Evolutionary conservation across 106 monocot species (phyloP).

Genomic region (Apostasia ramifera): DNA sequence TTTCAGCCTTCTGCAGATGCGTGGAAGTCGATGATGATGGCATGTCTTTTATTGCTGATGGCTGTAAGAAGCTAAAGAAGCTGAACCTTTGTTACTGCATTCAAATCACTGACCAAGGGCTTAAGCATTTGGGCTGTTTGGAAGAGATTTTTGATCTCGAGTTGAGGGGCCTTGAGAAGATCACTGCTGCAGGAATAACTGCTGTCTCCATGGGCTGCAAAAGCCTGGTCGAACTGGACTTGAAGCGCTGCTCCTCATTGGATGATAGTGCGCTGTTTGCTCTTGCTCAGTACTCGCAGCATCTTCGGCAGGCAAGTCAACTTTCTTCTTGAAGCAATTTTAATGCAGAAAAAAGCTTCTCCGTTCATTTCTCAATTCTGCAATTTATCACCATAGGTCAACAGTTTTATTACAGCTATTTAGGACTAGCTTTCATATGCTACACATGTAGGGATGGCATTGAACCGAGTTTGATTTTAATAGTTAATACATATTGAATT

Average conservation of each 20-base stretch:
- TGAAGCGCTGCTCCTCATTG: conserved; percentile 57
- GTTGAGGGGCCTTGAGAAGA: conserved; percentile 39
- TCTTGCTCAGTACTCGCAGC: conserved; percentile 41
- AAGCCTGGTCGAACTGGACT: conserved; percentile 47
- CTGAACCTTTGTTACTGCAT: conserved; percentile 80
- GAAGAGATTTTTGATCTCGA: conserved; percentile 61
- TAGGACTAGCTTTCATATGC: too few relatives aligned
- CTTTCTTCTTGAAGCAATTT: neutral
- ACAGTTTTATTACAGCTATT: too few relatives aligned
- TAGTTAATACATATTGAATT: too few relatives aligned
- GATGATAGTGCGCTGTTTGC: conserved; percentile 62
- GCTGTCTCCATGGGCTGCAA: conserved; percentile 56
- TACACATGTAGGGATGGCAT: too few relatives aligned
- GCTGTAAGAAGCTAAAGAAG: conserved; percentile 69
- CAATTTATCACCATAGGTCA: too few relatives aligned
- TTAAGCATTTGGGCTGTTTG: conserved; percentile 45
- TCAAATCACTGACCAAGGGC: conserved; percentile 58
- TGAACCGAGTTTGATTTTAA: too few relatives aligned
- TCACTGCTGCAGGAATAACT: conserved; percentile 55
- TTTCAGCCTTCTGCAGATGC: conserved; percentile 33
- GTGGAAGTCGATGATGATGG: conserved; percentile 54
- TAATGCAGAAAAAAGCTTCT: too few relatives aligned
- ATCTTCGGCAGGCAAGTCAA: conserved; percentile 66
- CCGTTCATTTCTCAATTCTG: too few relatives aligned
- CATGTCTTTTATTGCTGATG: conserved; percentile 36